A percentile compares a stretch with the other conserved stretches of the same genome.
Evolutionary conservation across 768 basidiomycete genomes (phyloP).

Genomic region (Baorangia bicolor): DNA sequence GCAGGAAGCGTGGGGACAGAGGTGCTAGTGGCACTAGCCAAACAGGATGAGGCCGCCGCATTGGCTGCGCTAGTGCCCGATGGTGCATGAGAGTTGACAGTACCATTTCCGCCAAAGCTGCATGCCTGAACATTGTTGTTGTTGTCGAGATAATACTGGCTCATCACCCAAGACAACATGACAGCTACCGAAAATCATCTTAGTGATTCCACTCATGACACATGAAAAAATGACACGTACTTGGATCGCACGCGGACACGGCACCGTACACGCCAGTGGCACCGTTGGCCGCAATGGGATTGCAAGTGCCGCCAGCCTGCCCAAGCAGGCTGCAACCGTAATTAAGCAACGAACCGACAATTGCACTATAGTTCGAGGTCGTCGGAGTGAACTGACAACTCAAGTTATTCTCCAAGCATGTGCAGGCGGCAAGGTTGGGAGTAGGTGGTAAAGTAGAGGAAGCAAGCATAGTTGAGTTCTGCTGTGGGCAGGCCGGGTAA

Average conservation of each 20-base stretch:
- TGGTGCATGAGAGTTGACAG: slow-evolving; percentile 59
- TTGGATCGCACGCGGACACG: slow-evolving; percentile 76
- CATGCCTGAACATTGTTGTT: slow-evolving; percentile 62
- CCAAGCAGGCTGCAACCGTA: slow-evolving; percentile 70
- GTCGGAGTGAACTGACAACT: slow-evolving; percentile 72
- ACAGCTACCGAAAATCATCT: slow-evolving; percentile 45
- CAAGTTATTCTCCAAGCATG: slow-evolving; percentile 66
- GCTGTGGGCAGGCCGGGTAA: slow-evolving; percentile 62
- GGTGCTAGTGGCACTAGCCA: slow-evolving; percentile 60
- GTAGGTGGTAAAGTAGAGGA: slow-evolving; percentile 77
- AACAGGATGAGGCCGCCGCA: slow-evolving; percentile 63
- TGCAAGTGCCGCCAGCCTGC: slow-evolving; percentile 57
- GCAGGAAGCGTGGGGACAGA: slow-evolving; percentile 58
- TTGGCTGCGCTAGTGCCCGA: slow-evolving; percentile 47
- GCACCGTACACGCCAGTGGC: slow-evolving; percentile 72
- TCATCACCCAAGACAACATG: slow-evolving; percentile 83
- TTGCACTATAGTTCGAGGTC: slow-evolving; percentile 56
- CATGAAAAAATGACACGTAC: slow-evolving; percentile 40
- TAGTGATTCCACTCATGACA: neutral
- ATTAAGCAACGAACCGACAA: slow-evolving; percentile 62
- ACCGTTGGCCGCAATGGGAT: slow-evolving; percentile 71
- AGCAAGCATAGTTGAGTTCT: slow-evolving; percentile 60
- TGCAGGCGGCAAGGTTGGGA: slow-evolving; percentile 77
- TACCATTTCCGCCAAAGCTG: slow-evolving; percentile 83
- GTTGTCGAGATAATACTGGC: slow-evolving; percentile 66